Evolutionary conservation across 1,284 basidiomycete genomes (phyloP).

Genomic region (Cryptococcus maquisensis): DNA sequence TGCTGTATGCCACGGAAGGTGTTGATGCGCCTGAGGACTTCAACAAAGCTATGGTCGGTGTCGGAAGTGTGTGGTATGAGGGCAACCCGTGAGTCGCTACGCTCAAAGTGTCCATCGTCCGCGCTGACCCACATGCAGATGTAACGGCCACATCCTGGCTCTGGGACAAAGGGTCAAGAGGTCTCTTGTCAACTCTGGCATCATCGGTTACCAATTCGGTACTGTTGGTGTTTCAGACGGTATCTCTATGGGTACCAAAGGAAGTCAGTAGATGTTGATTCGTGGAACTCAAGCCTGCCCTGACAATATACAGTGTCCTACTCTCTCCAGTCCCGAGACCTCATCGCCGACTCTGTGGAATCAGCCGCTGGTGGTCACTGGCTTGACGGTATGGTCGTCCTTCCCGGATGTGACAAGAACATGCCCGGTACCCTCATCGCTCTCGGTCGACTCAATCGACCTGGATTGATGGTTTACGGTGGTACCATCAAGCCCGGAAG

Average conservation of each 20-base stretch:
- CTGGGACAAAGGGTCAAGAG: slow-evolving; percentile 80
- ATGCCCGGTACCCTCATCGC: slow-evolving; percentile 96
- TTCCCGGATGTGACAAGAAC: slow-evolving; percentile 97
- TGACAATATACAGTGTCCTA: slow-evolving; percentile 61
- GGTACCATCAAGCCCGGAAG: slow-evolving; percentile 88
- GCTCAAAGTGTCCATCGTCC: not conserved
- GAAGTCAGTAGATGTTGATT: slow-evolving; percentile 50
- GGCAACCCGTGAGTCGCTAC: slow-evolving; percentile 60
- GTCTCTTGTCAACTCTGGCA: slow-evolving; percentile 65
- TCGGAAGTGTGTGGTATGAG: slow-evolving; percentile 92
- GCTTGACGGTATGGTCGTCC: slow-evolving; percentile 94
- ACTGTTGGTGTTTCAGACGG: slow-evolving; percentile 96
- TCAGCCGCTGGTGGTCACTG: slow-evolving; percentile 95
- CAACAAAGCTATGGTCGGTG: slow-evolving; percentile 90
- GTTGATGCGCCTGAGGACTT: slow-evolving; percentile 73
- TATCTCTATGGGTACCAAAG: slow-evolving; percentile 91
- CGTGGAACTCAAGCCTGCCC: not conserved
- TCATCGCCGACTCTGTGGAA: slow-evolving; percentile 96
- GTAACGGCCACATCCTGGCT: slow-evolving; percentile 85
- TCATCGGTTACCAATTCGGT: slow-evolving; percentile 96
- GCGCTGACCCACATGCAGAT: slow-evolving; percentile 54
- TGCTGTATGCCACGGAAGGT: slow-evolving; percentile 93
- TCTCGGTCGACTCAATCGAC: slow-evolving; percentile 86
- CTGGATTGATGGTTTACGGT: slow-evolving; percentile 94
- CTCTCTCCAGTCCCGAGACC: slow-evolving; percentile 89